Conservation (phyloP, 805 yeast genomes). For the Maudiozyma pseudohumilis region DNA sequence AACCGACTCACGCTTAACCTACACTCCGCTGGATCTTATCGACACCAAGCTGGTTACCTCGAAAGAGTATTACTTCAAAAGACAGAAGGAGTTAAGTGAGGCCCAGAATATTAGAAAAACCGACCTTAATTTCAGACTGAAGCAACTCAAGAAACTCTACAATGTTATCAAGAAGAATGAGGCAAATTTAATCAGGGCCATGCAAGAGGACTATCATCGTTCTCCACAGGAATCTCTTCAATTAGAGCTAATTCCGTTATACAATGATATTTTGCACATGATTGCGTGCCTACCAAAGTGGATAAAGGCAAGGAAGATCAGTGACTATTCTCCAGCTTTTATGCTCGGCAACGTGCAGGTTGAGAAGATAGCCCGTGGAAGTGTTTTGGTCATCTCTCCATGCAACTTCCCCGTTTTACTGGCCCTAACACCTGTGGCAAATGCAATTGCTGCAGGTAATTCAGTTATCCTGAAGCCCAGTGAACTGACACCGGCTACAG, state of each 20-base stretch:
- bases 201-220: conserved; percentile 59
- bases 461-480: conserved; percentile 67
- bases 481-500: conserved; percentile 58
- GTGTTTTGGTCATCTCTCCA: conserved; percentile 49
- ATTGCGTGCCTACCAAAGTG: conserved; percentile 53
- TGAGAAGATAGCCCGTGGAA: conserved; percentile 47
- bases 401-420: conserved; percentile 44
- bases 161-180: conserved; percentile 51
- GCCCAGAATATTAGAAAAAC: conserved; percentile 9
- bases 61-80: conserved; percentile 10
- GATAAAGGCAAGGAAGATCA: conserved; percentile 40
- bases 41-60: conserved; percentile 9
- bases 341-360: conserved; percentile 31
- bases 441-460: conserved; percentile 83
- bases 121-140: conserved; percentile 36
- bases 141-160: conserved; percentile 59
- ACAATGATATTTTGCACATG: conserved; percentile 48
- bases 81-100: conserved; percentile 13
- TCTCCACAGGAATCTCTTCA: conserved; percentile 50
- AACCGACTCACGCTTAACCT: too few species aligned
- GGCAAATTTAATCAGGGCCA: conserved; percentile 45
- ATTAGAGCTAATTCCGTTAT: conserved; percentile 43
- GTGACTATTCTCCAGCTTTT: conserved; percentile 22
- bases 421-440: conserved; percentile 54
- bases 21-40: conserved; percentile 13